Evolutionary conservation across 306 rosid species (phyloP).

Genomic region (Purshia tridentata): DNA sequence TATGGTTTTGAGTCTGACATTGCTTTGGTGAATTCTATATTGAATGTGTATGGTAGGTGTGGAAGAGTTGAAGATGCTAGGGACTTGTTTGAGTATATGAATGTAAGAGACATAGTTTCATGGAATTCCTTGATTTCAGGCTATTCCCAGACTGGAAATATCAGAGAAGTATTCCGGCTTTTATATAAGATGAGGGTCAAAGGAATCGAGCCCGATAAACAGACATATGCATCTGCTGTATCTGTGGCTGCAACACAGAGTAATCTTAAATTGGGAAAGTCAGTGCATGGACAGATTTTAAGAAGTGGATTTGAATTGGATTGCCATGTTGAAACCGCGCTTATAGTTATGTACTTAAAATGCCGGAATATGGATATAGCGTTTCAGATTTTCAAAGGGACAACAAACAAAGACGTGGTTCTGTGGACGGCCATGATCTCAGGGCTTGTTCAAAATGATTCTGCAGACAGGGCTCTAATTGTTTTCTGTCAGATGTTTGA

Average conservation of each 20-base stretch:
- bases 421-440: conserved; percentile 85
- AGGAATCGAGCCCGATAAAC: conserved; percentile 46
- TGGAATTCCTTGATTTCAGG: conserved; percentile 69
- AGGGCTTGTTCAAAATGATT: conserved; percentile 65
- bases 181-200: conserved; percentile 45
- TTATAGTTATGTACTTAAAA: conserved; percentile 60
- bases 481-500: conserved; percentile 54
- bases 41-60: conserved; percentile 62
- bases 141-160: conserved; percentile 53
- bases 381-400: conserved; percentile 48
- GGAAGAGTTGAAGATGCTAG: conserved; percentile 54
- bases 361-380: conserved; percentile 47
- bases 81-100: conserved; percentile 55
- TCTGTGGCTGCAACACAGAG: conserved; percentile 46
- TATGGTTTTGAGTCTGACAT: conserved; percentile 59
- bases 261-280: conserved; percentile 53
- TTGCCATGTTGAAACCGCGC: conserved; percentile 52
- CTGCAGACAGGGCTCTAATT: conserved; percentile 48
- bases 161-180: conserved; percentile 36
- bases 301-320: conserved; percentile 57
- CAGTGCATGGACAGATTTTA: conserved; percentile 61
- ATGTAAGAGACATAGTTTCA: conserved; percentile 48
- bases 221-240: conserved; percentile 51
- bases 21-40: conserved; percentile 50
- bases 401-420: conserved; percentile 50